Evolutionary conservation across 83 land plant genomes (phyloP), one percentile per base, ranked within the genome.

Genomic region (Picea mariana): DNA sequence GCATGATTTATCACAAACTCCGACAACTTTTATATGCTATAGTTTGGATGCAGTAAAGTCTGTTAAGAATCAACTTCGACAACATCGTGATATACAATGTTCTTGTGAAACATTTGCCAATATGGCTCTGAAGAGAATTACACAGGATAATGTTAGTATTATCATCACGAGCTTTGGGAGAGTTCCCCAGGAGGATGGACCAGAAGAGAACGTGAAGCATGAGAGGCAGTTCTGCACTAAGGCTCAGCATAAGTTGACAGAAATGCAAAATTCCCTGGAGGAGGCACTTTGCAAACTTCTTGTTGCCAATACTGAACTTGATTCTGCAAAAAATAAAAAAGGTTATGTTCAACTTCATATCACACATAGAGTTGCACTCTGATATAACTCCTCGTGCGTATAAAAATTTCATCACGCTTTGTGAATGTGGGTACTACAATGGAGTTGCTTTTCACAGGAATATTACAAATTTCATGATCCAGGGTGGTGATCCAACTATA

Each of bases 401-500:
- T 86, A 98, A 97, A 83, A 97, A 97, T 82, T 97, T 97, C 85
- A 83, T 97, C 79, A 95, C 99, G 11, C 96, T 91, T 16, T 97
- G 99, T 91, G 96, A 97, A 80, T 87, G 89, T 68, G 99, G 99
- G 38, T 97, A 97, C 81, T 97, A 97, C 62, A 85, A 97, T 86
- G 94, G 94, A 67, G 85, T 93, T 12, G 85, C 88, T 75, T 97
- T 97, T 67, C 99, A 97, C 79, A 88, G 99, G 71, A 97, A 80
- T 64, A 97, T 97, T 44, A 86, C 97, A 87, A 97, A 97, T 79
- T 97, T 97, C 77, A 97, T 97, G 99, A 90, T 97, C 79, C 99
- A 97, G 88, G 97, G 99, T 68, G 99, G 99, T 85, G 99, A 97
- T 86, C 99, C 99, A 26, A 97, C 98, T 66, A 97, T 98, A 4